Conservation (phyloP, 176 grass and related monocot genomes). For the Aegilops umbellulata region DNA sequence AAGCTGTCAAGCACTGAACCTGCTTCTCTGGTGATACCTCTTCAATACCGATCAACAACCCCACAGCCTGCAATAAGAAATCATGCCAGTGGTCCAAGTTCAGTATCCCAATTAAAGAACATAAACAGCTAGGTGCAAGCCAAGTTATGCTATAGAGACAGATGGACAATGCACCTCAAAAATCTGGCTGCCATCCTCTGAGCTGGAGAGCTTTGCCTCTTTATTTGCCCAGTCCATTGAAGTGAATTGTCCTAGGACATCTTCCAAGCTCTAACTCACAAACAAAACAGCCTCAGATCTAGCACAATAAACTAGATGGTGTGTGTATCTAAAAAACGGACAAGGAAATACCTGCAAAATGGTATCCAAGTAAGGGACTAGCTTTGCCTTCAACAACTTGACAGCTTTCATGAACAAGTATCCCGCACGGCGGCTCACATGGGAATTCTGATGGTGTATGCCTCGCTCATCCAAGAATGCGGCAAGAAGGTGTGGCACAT, state of each 20-base stretch:
- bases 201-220: constrained; percentile 59
- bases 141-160: neutral
- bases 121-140: neutral
- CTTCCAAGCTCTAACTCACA: constrained; percentile 74
- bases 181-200: constrained; percentile 94
- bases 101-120: constrained; percentile 18
- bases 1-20: constrained; percentile 68
- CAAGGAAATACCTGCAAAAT: constrained; percentile 77
- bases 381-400: constrained; percentile 75
- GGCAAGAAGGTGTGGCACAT: constrained; percentile 64
- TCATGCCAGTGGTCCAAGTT: constrained; percentile 18
- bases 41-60: constrained; percentile 91
- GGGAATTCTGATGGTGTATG: constrained; percentile 76
- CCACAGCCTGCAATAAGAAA: constrained; percentile 71
- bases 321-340: constrained; percentile 2
- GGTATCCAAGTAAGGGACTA: constrained; percentile 82
- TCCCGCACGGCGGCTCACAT: constrained; percentile 75
- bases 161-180: constrained; percentile 69
- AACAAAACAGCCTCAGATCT: constrained; percentile 19
- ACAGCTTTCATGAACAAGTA: constrained; percentile 97
- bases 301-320: constrained; percentile 33
- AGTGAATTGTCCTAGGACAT: constrained; percentile 68
- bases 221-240: constrained; percentile 53
- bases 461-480: constrained; percentile 91
- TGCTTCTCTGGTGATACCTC: constrained; percentile 84